A percentile compares a stretch with the other conserved stretches of the same genome.
Conservation (phyloP, 2,329 filamentous ascomycete species). For the Epichloe hybrida region DNA sequence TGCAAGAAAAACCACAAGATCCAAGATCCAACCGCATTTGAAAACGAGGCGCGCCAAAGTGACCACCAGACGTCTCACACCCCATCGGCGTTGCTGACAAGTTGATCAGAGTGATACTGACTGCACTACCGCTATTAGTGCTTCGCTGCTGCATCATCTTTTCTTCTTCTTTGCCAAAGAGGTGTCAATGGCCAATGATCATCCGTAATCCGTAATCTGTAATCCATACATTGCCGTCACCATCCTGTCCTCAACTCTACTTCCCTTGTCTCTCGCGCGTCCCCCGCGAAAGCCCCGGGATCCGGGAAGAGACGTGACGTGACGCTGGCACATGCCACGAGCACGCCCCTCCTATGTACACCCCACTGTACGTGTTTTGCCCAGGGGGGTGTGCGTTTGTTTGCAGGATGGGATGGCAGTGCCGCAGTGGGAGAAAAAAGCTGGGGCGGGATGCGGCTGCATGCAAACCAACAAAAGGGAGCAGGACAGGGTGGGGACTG, state of each 20-base stretch:
- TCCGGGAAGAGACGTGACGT: conserved; percentile 2
- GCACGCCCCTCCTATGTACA: neutral
- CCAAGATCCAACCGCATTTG: neutral
- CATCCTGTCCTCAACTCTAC: no score
- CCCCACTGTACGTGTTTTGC: neutral
- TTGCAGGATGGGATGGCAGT: neutral
- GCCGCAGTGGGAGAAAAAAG: neutral
- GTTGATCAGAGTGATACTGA: no score
- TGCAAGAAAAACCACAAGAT: neutral
- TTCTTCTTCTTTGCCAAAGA: no score
- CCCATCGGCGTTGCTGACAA: neutral
- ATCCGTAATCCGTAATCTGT: no score
- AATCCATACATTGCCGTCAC: no score
- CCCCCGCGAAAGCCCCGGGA: conserved; percentile 3
- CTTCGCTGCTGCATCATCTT: no score
- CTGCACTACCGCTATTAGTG: no score
- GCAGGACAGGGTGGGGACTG: neutral
- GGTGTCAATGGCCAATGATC: no score
- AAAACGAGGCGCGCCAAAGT: neutral
- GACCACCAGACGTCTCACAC: neutral
- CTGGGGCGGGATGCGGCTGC: conserved; percentile 1
- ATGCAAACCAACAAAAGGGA: neutral
- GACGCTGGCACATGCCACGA: conserved; percentile 5
- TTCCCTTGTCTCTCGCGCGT: neutral
- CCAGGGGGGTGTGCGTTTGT: neutral